Evolutionary conservation across 2,329 filamentous ascomycete species (phyloP), one percentile per base, ranked within the genome.

Genomic region (Botrytis paeoniae): DNA sequence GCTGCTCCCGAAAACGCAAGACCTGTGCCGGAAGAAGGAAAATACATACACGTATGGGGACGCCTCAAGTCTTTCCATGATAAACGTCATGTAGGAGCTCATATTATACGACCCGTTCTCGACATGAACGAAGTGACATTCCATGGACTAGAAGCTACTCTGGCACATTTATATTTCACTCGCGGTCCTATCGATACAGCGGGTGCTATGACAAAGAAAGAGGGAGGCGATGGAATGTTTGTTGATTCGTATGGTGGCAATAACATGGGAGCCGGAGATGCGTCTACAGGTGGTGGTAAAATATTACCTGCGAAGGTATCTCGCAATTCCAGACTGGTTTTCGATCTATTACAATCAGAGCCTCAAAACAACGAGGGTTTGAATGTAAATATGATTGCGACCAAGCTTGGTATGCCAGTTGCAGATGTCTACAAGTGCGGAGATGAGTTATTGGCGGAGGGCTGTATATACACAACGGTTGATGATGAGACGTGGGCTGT

Each of bases 91-190:
- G 87, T 99, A 71, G 90, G 88, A 75, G 92, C 94, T 60, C 91
- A 95, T 82, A 89, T 93, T 79, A 91, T 99, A 76, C 91, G 94
- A 71, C 90, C 92, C 6, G 85, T 98, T 71, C 85, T 87, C 72
- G 93, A 98, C 82, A 92, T 92, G 85, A 97, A 99, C 85, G 96
- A 99, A 86, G 88, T 98, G 81, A 92, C 92, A 81, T 97, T 94
- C 82, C 96, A 98, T 83, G 84, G 98, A 76, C 89, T 99, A 70
- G 95, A 99, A 84, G 92, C 94, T 39, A 93, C 94, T 9, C 93
- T 92, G 73, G 92, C 97, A 68, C 96, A 99, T 84, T 85, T 99
- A 69, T 91, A 91, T 83, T 92, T 94, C 82, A 93, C 91, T 22
- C 88, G 89, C 62, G 95, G 94, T 0, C 88, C 90, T 5, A 85